Evolutionary conservation across 495 filamentous ascomycete genomes (phyloP).

Genomic region (Daldinia loculata): DNA sequence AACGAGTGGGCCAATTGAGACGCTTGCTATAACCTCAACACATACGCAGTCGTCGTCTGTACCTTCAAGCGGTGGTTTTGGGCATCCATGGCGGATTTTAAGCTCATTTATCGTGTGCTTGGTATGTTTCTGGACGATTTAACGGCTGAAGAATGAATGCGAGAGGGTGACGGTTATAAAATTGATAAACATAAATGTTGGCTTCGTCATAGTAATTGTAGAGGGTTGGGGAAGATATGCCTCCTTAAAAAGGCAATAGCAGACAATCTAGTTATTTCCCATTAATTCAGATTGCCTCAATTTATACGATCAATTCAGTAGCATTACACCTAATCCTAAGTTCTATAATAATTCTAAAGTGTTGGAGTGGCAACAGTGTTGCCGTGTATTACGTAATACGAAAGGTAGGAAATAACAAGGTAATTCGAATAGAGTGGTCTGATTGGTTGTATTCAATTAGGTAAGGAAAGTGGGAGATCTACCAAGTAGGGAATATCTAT

Average conservation of each 20-base stretch:
- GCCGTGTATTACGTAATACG: too few species aligned
- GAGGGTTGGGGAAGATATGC: not conserved
- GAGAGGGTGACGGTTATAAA: not conserved
- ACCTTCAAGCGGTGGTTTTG: conserved; percentile 5
- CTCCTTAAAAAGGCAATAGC: not conserved
- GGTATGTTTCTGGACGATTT: not conserved
- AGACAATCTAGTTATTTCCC: not conserved
- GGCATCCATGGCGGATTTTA: not conserved
- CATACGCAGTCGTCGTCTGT: not conserved
- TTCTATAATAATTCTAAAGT: not conserved
- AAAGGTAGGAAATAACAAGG: too few species aligned
- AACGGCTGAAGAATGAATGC: not conserved
- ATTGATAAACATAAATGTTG: too few species aligned
- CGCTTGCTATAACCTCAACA: not conserved
- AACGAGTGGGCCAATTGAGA: not conserved
- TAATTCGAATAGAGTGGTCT: too few species aligned
- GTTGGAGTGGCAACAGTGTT: too few species aligned
- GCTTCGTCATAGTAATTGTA: not conserved
- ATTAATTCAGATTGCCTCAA: too few species aligned
- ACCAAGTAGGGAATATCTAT: too few species aligned
- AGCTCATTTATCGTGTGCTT: not conserved
- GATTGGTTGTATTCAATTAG: too few species aligned
- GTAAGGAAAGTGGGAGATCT: too few species aligned
- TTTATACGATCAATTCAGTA: too few species aligned
- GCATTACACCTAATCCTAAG: not conserved